A percentile compares a stretch with the other conserved stretches of the same genome.
Conservation (phyloP, 2,329 filamentous ascomycete species). For the Nannizzia gypsea region DNA sequence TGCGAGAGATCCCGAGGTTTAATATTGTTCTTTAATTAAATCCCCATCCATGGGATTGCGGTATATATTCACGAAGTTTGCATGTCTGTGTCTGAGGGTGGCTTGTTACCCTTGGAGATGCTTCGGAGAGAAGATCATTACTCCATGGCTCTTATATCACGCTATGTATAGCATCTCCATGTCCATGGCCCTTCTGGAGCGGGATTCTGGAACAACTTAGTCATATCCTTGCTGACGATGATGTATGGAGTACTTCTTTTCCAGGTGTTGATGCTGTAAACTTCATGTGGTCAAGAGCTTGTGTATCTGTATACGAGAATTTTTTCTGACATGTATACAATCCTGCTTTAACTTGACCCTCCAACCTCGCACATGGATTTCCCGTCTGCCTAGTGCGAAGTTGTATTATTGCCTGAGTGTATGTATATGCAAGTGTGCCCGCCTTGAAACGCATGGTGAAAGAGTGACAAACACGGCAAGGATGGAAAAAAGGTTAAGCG, state of each 20-base stretch:
- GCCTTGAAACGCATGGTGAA: not conserved
- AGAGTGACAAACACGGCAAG: not conserved
- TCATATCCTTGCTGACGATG: constrained; percentile 1
- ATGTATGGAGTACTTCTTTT: not conserved
- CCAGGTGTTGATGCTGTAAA: no score
- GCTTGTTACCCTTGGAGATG: not conserved
- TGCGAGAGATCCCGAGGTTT: not conserved
- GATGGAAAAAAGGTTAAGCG: not conserved
- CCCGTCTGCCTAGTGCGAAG: not conserved
- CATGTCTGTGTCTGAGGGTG: not conserved
- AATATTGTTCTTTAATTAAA: not conserved
- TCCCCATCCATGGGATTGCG: not conserved
- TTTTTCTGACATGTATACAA: not conserved
- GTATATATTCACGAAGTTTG: not conserved
- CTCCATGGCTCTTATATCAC: no score
- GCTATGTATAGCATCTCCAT: not conserved
- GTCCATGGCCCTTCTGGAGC: not conserved
- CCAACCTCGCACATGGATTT: constrained; percentile 1
- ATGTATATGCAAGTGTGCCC: no score
- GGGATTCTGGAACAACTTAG: constrained; percentile 3
- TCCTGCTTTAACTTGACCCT: not conserved
- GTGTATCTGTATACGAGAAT: not conserved
- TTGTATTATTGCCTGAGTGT: not conserved
- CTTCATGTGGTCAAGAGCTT: not conserved
- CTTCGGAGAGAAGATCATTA: not conserved